A percentile compares a stretch with the other conserved stretches of the same genome.
phyloP scores from a whole-genome alignment of 2,329 filamentous ascomycete genomes.

The Colletotrichum aenigma region DNA sequence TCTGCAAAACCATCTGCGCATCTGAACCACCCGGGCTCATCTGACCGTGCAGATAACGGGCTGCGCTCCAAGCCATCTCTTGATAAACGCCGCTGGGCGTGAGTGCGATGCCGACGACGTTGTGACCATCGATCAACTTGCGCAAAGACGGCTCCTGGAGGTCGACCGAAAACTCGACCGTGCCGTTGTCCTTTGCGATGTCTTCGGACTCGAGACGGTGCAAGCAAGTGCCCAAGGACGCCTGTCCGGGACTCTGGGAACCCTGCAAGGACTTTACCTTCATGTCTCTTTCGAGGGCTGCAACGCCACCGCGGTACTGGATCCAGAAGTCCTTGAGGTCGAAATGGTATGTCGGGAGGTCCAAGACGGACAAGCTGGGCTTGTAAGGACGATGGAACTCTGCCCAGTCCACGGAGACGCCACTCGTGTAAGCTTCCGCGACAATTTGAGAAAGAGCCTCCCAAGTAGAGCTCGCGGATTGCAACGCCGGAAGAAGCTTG shows the following conservation, averaged over 20 bases:
- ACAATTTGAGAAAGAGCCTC: constrained; percentile 64
- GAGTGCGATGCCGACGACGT: background rate
- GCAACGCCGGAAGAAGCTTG: constrained; percentile 61
- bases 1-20: background rate
- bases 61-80: background rate
- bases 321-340: constrained; percentile 74
- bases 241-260: background rate
- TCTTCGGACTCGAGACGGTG: background rate
- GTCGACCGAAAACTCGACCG: background rate
- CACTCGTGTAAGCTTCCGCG: constrained; percentile 61
- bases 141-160: background rate
- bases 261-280: background rate
- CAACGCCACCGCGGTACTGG: constrained; percentile 40
- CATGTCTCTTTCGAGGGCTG: background rate
- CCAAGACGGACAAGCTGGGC: constrained; percentile 50
- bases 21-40: background rate
- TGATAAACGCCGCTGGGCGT: background rate
- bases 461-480: constrained; percentile 66
- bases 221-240: background rate
- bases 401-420: constrained; percentile 70
- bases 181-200: background rate
- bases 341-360: constrained; percentile 72
- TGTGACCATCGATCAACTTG: background rate
- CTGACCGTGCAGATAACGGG: background rate
- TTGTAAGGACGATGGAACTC: constrained; percentile 65